Percentiles rank a stretch among this genome's conserved stretches.
These are phyloP conservation scores for Leccinum sublutescens DNA, from an alignment of 768 basidiomycete genomes.

Conservation along the genomic window DNA sequence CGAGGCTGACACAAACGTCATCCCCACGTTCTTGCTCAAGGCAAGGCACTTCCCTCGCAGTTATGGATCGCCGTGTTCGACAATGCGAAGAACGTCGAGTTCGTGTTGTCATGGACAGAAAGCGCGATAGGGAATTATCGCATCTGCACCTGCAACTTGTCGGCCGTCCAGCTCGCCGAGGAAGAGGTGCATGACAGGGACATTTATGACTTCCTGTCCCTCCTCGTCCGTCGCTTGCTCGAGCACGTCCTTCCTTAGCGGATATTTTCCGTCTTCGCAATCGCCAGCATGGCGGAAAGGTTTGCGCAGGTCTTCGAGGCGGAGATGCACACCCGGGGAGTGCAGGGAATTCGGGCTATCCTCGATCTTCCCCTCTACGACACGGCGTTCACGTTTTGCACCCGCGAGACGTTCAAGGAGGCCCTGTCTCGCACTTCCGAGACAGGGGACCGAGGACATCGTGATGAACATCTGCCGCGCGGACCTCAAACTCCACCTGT, in stretches of 20 bases:
- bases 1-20: slow-evolving; percentile 38
- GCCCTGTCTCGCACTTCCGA: not conserved
- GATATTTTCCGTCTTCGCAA: slow-evolving; percentile 59
- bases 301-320: slow-evolving; percentile 51
- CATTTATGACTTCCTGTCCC: slow-evolving; percentile 4
- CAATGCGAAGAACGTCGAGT: slow-evolving; percentile 14
- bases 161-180: slow-evolving; percentile 10
- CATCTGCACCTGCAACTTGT: slow-evolving; percentile 35
- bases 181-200: slow-evolving; percentile 9
- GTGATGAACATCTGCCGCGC: slow-evolving; percentile 36
- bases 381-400: slow-evolving; percentile 58
- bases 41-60: slow-evolving; percentile 12
- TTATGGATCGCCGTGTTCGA: slow-evolving; percentile 34
- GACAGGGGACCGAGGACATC: slow-evolving; percentile 8
- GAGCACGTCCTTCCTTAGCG: slow-evolving; percentile 11
- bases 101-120: slow-evolving; percentile 57
- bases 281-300: slow-evolving; percentile 39
- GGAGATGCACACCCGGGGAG: slow-evolving; percentile 2
- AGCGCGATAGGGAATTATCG: slow-evolving; percentile 61
- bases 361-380: slow-evolving; percentile 53
- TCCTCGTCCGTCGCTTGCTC: slow-evolving; percentile 9
- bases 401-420: slow-evolving; percentile 37
- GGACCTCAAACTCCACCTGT: slow-evolving; percentile 24
- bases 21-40: slow-evolving; percentile 40
- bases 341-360: slow-evolving; percentile 18